Evolutionary conservation across 108 stramenopile genomes (phyloP).

Genomic region (Nitzschia sp.): DNA sequence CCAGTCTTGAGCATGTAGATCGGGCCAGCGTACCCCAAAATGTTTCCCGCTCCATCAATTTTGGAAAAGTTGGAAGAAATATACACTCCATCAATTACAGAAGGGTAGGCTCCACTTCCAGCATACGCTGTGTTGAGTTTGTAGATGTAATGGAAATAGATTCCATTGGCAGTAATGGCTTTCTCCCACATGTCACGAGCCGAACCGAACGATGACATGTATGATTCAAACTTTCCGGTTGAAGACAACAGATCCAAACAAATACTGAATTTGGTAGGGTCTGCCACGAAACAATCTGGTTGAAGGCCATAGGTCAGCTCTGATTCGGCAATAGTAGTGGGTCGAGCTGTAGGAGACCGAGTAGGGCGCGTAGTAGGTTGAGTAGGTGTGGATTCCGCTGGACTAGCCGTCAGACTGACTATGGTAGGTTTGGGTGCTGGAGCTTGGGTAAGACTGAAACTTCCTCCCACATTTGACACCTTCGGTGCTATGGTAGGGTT

Average conservation of each 20-base stretch:
- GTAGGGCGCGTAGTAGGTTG: not conserved
- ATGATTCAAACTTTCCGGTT: not conserved
- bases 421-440: not conserved
- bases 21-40: not conserved
- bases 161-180: not conserved
- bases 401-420: not conserved
- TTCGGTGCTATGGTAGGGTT: not conserved
- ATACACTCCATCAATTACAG: conserved; percentile 5
- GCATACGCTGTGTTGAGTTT: not conserved
- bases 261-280: conserved; percentile 20
- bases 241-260: conserved; percentile 18
- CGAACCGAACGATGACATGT: not conserved
- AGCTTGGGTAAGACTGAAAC: not conserved
- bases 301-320: conserved; percentile 15
- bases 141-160: not conserved
- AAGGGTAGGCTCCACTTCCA: not conserved
- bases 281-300: conserved; percentile 1
- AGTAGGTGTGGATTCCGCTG: not conserved
- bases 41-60: not conserved
- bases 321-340: not conserved
- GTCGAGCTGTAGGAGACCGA: not conserved
- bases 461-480: not conserved
- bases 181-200: conserved; percentile 4
- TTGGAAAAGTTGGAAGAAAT: not conserved
- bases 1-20: not conserved